A percentile compares a stretch with the other conserved stretches of the same genome.
These are phyloP conservation scores for Xerocomellus dryophilus DNA, from an alignment of 768 basidiomycete species.

Conservation along the genomic window DNA sequence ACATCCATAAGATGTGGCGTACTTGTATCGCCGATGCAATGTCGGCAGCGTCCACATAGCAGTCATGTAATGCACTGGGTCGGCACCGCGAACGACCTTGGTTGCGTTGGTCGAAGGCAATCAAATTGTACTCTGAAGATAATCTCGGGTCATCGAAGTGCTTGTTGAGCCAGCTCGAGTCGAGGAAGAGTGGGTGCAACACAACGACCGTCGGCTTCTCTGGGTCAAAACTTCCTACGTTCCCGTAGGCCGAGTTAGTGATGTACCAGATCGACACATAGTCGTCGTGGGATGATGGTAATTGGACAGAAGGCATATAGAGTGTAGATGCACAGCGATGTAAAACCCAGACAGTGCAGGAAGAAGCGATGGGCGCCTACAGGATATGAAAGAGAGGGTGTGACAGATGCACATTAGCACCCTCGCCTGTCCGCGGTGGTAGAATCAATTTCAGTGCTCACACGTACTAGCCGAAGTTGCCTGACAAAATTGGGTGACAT, in stretches of 20 bases:
- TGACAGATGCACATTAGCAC: neutral
- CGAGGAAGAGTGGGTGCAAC: conserved; percentile 65
- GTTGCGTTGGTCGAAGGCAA: conserved; percentile 71
- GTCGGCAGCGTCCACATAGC: conserved; percentile 79
- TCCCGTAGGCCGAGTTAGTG: conserved; percentile 57
- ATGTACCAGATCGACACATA: conserved; percentile 70
- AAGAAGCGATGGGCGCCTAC: conserved; percentile 2
- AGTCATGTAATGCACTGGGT: conserved; percentile 58
- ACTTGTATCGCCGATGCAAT: conserved; percentile 65
- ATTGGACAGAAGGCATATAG: conserved; percentile 67
- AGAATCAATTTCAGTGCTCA: conserved; percentile 14
- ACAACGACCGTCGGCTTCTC: conserved; percentile 65
- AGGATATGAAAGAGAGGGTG: conserved; percentile 12
- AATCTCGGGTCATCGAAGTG: conserved; percentile 70
- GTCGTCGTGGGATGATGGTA: conserved; percentile 59
- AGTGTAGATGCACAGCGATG: conserved; percentile 34
- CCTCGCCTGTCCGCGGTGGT: conserved; percentile 10
- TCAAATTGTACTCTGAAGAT: conserved; percentile 56
- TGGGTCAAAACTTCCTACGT: conserved; percentile 65
- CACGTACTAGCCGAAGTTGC: conserved; percentile 23
- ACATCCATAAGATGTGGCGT: conserved; percentile 19
- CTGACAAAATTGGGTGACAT: conserved; percentile 18
- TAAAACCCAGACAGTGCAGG: conserved; percentile 1
- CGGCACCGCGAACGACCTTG: conserved; percentile 56
- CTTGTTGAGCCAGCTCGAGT: conserved; percentile 62